Evolutionary conservation across 352 stramenopile species (phyloP), one percentile per base, ranked within the genome.

Genomic region (Pythium sukuiense): DNA sequence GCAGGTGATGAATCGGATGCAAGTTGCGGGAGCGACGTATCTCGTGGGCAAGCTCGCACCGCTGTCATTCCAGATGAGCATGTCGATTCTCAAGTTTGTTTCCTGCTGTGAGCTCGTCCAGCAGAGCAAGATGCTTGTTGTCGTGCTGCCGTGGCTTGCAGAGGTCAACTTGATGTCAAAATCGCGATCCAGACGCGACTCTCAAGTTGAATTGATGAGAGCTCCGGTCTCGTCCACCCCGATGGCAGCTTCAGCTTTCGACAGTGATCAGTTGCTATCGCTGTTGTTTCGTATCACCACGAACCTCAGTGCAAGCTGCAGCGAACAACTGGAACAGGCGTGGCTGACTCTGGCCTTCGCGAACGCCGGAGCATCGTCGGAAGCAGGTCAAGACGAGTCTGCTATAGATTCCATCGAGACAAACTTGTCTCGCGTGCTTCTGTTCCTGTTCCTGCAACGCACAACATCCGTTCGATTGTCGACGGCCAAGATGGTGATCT

Each of bases 311-410:
- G 59, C 69, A 20, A 76, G 50, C 14, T 89, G 79, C 61, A 52
- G 58, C 5, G 77, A 83, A 0, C 76, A 88, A 57, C 63, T 90
- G n/a, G 83, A 92, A 46, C 81, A 86, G 32, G 75, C 74, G 1
- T 92, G 81, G 83, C 67, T 89, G 0, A 89, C 83, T 13, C 55
- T 92, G 9, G 78, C 75, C 0, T 89, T 87, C 41, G 74, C 45
- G 2, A 49, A 39, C 67, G 6, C 61, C 0, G 18, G 26, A 8
- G 11, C 46, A 24, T 3, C 6, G 6, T 16, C 48, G 33, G 48
- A 72, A 64, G 13, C 56, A 61, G 12, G 33, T 12, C 11, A 2
- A 13, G 45, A 32, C 12, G 30, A 55, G 2, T 29, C n/a, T 6
- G 13, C 8, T 14, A 1, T 2, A 27, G 27, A 14, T 29, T 39